Evolutionary conservation across 2,329 filamentous ascomycete species (phyloP).

Genomic region (Corinectria fuckeliana): DNA sequence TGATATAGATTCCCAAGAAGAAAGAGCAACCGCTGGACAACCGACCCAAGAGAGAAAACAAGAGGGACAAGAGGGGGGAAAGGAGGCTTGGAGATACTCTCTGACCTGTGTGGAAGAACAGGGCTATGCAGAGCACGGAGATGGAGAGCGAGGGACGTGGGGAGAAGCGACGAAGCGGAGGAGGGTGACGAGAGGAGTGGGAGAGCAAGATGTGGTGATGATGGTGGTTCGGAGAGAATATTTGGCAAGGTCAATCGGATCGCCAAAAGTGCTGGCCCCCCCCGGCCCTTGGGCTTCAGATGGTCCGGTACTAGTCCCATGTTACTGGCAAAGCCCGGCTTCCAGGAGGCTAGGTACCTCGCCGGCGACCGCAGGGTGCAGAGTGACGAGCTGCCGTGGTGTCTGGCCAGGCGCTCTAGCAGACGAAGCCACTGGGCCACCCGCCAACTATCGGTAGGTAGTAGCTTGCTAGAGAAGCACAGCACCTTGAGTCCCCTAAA

Average conservation of each 20-base stretch:
- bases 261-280: constrained; percentile 38
- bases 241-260: constrained; percentile 41
- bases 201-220: constrained; percentile 36
- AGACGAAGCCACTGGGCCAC: constrained; percentile 20
- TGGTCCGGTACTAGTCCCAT: constrained; percentile 35
- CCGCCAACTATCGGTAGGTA: constrained; percentile 1
- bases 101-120: constrained; percentile 31
- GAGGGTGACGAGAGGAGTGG: constrained; percentile 18
- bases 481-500: constrained; percentile 7
- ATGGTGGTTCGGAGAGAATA: constrained; percentile 42
- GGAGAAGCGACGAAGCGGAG: constrained; percentile 23
- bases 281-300: constrained; percentile 31
- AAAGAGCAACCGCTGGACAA: constrained; percentile 37
- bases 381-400: constrained; percentile 29
- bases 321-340: constrained; percentile 28
- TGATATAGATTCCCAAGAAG: constrained; percentile 19
- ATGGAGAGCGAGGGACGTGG: constrained; percentile 31
- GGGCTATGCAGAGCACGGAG: constrained; percentile 28
- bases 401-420: constrained; percentile 21
- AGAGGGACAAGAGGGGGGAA: constrained; percentile 21
- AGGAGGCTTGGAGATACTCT: constrained; percentile 33
- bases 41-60: constrained; percentile 28
- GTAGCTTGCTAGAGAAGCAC: not conserved
- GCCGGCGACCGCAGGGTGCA: constrained; percentile 23
- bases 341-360: constrained; percentile 29